These are phyloP conservation scores for Nepenthes alata DNA, from an alignment of 179 eudicot species.

Conservation along the genomic window DNA sequence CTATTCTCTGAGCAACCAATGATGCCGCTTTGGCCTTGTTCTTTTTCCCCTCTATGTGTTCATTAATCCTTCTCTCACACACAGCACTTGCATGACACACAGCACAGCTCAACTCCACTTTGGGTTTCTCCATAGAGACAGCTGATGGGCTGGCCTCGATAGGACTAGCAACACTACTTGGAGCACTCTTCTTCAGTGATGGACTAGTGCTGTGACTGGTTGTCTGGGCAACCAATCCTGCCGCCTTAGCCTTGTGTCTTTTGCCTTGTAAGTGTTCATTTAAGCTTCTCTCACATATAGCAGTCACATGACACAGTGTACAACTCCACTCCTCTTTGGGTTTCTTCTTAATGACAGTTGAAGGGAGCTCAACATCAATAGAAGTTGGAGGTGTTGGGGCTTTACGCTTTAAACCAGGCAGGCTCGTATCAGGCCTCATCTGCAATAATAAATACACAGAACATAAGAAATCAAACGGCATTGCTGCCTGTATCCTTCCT, in stretches of 20 bases:
- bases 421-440: constrained; percentile 24
- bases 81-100: too few relatives aligned
- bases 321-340: too few relatives aligned
- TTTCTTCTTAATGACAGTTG: constrained; percentile 10
- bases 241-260: too few relatives aligned
- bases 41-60: too few relatives aligned
- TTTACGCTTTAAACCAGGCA: constrained; percentile 38
- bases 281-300: too few relatives aligned
- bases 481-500: not conserved
- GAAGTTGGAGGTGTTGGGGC: constrained; percentile 10
- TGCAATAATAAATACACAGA: constrained; percentile 22
- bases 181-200: too few relatives aligned
- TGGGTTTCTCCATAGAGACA: constrained; percentile 9
- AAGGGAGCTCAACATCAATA: constrained; percentile 12
- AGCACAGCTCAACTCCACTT: too few relatives aligned
- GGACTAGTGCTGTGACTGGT: constrained; percentile 24
- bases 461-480: constrained; percentile 12
- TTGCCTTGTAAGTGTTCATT: too few relatives aligned
- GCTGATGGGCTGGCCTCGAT: not conserved
- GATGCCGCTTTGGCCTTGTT: too few relatives aligned
- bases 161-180: constrained; percentile 21
- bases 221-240: not conserved
- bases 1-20: constrained; percentile 9
- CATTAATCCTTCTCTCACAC: too few relatives aligned
- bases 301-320: too few relatives aligned